Evolutionary conservation across 805 yeast genomes (phyloP).

Genomic region (Saccharomycopsis oosterbeekiorum): DNA sequence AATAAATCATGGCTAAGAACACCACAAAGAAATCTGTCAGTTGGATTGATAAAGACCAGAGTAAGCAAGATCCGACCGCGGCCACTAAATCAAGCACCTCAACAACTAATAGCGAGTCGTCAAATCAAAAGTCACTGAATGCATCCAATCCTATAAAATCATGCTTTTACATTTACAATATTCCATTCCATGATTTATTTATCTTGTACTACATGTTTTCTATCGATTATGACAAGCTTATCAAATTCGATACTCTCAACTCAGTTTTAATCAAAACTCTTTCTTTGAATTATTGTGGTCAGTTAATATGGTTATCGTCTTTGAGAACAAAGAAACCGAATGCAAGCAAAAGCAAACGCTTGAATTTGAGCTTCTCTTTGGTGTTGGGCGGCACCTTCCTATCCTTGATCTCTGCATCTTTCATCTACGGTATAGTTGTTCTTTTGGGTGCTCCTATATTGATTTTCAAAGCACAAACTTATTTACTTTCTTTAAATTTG

Average conservation of each 20-base stretch:
- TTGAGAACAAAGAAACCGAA: not conserved
- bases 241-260: constrained; percentile 16
- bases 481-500: constrained; percentile 50
- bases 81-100: not conserved
- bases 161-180: constrained; percentile 9
- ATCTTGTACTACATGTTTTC: constrained; percentile 18
- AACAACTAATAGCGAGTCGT: not conserved
- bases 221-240: constrained; percentile 14
- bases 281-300: constrained; percentile 15
- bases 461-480: constrained; percentile 43
- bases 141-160: not conserved
- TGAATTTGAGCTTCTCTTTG: constrained; percentile 17
- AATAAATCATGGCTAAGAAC: not conserved
- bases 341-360: constrained; percentile 15
- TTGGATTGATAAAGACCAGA: constrained; percentile 9
- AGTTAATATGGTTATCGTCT: constrained; percentile 13
- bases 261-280: constrained; percentile 10
- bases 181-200: constrained; percentile 27
- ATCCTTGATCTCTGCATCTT: constrained; percentile 20
- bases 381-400: constrained; percentile 10
- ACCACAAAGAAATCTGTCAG: constrained; percentile 16
- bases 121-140: not conserved
- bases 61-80: not conserved
- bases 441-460: constrained; percentile 77
- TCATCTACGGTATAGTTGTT: constrained; percentile 33